Evolutionary conservation across 2,329 filamentous ascomycete genomes (phyloP), one percentile per base, ranked within the genome.

Genomic region (Alternaria gansuensis): DNA sequence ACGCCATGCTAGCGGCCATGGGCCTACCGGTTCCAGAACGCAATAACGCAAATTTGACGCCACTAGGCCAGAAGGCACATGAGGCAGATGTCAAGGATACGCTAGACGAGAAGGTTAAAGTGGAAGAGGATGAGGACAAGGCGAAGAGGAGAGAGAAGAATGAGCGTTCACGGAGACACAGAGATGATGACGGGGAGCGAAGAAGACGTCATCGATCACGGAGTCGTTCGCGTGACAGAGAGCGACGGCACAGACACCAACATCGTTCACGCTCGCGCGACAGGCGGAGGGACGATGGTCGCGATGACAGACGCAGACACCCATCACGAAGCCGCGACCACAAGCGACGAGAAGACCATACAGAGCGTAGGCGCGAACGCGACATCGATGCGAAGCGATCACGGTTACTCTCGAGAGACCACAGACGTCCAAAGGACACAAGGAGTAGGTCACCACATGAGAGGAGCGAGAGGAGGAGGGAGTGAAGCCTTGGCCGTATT

Each of bases 1-100:
- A 97, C 76, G 95, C 93, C 1, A 89, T 98, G 75, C 88, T 92
- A 3, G 84, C 83, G 43, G 93, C 93, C 0, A 81, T 99, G 53
- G 95, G 95, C 0, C 80, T 97, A 29, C 92, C 92, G 0, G 83
- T 90, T 2, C 85, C 89, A 1, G 84, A 86, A 48, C 81, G 82
- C 0, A 85, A 84, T 3, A 96, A 95, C 75, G 86, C 85, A 46
- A 87, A 88, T 61, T 61, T 83, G 68, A 81, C 79, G 21, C 84
- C 90, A 0, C 77, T 96, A 10, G 89, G 75, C 9, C 76, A 78
- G 62, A 78, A 76, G 45, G 73, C 71, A 5, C 84, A 75, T 37
- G 75, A 90, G 28, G 84, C 81, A 3, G 83, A 87, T 58, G 79
- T 87, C n/a, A 81, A 84, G 57, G 82, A 81, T 58, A 83, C 82